Evolutionary conservation across 2,329 filamentous ascomycete genomes (phyloP).

Genomic region (Catunica adiposa): DNA sequence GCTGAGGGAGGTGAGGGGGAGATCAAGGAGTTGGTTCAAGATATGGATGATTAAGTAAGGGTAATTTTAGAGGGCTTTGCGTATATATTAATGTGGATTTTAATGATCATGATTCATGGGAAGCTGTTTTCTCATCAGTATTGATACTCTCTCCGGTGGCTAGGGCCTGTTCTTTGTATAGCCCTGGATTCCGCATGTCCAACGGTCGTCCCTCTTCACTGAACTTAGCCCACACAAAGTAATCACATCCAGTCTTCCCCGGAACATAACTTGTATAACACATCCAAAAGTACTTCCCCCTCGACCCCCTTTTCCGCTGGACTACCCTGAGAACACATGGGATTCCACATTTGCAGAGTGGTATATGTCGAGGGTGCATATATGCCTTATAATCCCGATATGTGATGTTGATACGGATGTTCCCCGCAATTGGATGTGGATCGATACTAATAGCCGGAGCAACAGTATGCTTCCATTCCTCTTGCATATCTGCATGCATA

Average conservation of each 20-base stretch:
- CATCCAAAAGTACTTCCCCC: slow-evolving; percentile 85
- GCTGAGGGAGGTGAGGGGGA: slow-evolving; percentile 34
- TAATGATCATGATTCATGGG: background rate
- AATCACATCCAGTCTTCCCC: slow-evolving; percentile 52
- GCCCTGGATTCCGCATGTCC: background rate
- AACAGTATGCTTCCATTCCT: slow-evolving; percentile 88
- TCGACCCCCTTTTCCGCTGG: slow-evolving; percentile 58
- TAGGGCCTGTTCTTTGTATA: background rate
- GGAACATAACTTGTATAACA: slow-evolving; percentile 63
- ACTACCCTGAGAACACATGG: slow-evolving; percentile 58
- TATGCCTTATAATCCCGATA: slow-evolving; percentile 71
- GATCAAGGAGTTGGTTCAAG: slow-evolving; percentile 50
- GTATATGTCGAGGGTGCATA: slow-evolving; percentile 63
- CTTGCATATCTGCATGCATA: slow-evolving; percentile 98
- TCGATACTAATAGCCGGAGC: slow-evolving; percentile 59
- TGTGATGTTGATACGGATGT: slow-evolving; percentile 78
- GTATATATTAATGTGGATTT: background rate
- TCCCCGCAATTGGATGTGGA: slow-evolving; percentile 68
- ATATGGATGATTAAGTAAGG: slow-evolving; percentile 28
- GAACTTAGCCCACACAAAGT: slow-evolving; percentile 76
- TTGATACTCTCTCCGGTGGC: background rate
- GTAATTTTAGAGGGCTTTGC: background rate
- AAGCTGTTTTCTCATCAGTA: background rate
- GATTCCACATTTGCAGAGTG: slow-evolving; percentile 58
- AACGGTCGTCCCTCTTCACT: slow-evolving; percentile 66